Evolutionary conservation across 106 monocot genomes (phyloP), one percentile per base, ranked within the genome.

Genomic region (Allium sativum): DNA sequence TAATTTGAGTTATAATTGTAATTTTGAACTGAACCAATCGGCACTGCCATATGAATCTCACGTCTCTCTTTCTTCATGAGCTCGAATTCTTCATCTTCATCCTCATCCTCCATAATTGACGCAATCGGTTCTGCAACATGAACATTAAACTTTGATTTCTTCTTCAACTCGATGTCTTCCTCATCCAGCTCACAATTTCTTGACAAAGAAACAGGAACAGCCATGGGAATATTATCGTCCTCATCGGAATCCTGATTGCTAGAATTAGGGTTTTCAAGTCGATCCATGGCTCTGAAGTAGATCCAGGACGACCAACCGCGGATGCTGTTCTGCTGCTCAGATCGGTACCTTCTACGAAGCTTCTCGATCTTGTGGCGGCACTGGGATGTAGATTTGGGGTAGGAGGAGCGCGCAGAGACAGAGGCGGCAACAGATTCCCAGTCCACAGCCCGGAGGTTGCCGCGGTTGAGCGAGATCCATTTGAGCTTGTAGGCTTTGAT

Each of bases 301-400:
- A 76, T 75, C 96, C 96, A 96, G 42, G 90, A 70, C 42, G 86
- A 83, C 48, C 68, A 40, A 1, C 78, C 68, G 21, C 79, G 77
- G 31, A 31, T 31, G 15, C 55, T 44, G 40, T 19, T 43, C 43
- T 61, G 58, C 17, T 74, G 70, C 72, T 96, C 96, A 50, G 90
- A 69, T 44, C 96, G 76, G 75, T 82, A 91, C 8, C 95, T 70
- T 75, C 91, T 96, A 42, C 96, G 83, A 68, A 96, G 96, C 79
- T 96, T 96, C 91, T 96, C 96, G 71, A 96, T 71, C 76, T 96
- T 96, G 77, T 96, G 96, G 44, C 96, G 87, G 77, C 96, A 96
- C 91, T 96, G 96, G 65, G 91, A 79, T 45, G 91, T 71, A 61
- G 96, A 80, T 75, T 96, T 96, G 45, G 79, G 66, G 55, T 48